These are phyloP conservation scores for Mycena albidolilacea DNA, from an alignment of 768 basidiomycete genomes.

Conservation along the genomic window DNA sequence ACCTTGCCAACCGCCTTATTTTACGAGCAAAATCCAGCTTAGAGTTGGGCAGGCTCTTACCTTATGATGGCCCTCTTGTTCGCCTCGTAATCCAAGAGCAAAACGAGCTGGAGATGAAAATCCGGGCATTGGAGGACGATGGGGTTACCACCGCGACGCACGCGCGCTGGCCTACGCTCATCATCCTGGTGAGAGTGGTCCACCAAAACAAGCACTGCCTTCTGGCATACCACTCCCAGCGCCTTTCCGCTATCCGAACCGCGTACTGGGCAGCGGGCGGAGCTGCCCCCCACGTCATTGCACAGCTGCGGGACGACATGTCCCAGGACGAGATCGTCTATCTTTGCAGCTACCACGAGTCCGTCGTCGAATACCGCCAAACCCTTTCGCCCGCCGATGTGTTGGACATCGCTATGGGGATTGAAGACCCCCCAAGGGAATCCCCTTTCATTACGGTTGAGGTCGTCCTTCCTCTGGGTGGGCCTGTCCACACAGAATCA, in stretches of 20 bases:
- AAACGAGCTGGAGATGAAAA: conserved; percentile 6
- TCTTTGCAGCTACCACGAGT: neutral
- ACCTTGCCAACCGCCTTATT: conserved; percentile 15
- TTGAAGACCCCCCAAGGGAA: neutral
- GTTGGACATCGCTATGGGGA: neutral
- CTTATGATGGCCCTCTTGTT: conserved; percentile 12
- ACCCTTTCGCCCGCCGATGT: neutral
- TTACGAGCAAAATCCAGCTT: conserved; percentile 4
- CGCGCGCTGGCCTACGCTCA: neutral
- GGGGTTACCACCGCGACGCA: neutral
- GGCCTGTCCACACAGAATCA: neutral
- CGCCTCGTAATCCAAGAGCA: conserved; percentile 21
- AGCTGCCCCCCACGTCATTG: neutral
- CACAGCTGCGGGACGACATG: neutral
- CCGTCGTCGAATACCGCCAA: neutral
- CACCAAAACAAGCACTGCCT: neutral
- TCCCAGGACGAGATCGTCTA: neutral
- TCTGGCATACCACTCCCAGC: neutral
- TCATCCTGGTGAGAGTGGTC: neutral
- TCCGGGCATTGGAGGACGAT: neutral
- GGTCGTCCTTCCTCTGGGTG: neutral
- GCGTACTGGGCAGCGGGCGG: neutral
- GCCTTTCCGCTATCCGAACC: neutral
- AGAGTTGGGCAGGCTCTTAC: neutral
- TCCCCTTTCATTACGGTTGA: neutral